Conservation (phyloP, 2,329 filamentous ascomycete species). For the Laburnicola sp. region DNA sequence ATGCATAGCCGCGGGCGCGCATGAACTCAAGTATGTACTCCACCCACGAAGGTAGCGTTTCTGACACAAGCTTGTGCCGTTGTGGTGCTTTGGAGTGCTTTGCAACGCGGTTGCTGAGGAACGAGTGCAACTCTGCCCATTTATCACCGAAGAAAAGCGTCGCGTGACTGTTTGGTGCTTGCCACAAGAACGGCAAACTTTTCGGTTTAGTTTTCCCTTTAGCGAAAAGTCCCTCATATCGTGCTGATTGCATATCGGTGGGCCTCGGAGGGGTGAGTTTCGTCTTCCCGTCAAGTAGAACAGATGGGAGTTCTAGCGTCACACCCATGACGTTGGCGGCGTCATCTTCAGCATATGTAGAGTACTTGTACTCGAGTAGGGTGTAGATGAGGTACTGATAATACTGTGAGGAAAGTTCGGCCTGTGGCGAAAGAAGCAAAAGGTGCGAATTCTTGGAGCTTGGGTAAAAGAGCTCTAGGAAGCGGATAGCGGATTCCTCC, state of each 20-base stretch:
- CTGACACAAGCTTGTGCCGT: conserved; percentile 57
- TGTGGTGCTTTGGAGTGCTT: conserved; percentile 28
- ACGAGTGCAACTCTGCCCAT: conserved; percentile 84
- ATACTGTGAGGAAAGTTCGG: conserved; percentile 77
- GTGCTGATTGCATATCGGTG: conserved; percentile 42
- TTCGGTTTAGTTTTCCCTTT: conserved; percentile 39
- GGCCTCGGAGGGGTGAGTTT: conserved; percentile 56
- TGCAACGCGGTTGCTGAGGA: conserved; percentile 66
- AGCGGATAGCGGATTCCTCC: conserved; percentile 72
- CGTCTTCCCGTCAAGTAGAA: conserved; percentile 63
- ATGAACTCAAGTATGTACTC: conserved; percentile 78
- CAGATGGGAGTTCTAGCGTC: conserved; percentile 73
- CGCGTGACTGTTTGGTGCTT: conserved; percentile 80
- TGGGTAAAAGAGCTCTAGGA: conserved; percentile 89
- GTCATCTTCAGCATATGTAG: conserved; percentile 53
- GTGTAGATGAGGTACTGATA: conserved; percentile 84
- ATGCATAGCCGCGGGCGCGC: conserved; percentile 73
- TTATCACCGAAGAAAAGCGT: conserved; percentile 80
- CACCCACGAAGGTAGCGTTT: conserved; percentile 73
- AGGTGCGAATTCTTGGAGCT: conserved; percentile 68
- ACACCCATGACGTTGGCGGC: conserved; percentile 70
- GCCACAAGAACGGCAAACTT: conserved; percentile 73
- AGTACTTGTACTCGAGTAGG: conserved; percentile 77
- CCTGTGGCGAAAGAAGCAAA: conserved; percentile 80
- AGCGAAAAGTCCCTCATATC: conserved; percentile 29